A percentile compares a stretch with the other conserved stretches of the same genome.
Evolutionary conservation across 768 basidiomycete genomes (phyloP).

Genomic region (Agrocybe pediades): DNA sequence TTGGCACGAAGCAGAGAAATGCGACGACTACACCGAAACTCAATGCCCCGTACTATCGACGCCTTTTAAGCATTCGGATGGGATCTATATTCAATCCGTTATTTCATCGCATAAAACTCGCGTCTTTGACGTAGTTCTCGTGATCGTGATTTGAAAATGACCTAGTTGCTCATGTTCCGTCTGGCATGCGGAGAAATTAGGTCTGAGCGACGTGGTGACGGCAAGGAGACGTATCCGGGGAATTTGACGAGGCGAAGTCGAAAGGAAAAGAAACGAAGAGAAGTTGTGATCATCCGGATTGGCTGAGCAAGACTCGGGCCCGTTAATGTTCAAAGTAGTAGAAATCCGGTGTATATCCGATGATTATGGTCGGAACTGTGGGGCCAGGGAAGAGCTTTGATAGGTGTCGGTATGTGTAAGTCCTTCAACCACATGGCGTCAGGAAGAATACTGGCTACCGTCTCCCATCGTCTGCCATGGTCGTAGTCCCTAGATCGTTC

Average conservation of each 20-base stretch:
- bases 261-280: background rate
- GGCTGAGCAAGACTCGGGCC: background rate
- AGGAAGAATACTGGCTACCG: no score
- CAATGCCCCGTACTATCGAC: conserved; percentile 4
- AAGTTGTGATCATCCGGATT: background rate
- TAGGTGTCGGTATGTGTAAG: background rate
- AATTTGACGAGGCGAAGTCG: background rate
- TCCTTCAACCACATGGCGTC: background rate
- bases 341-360: conserved; percentile 20
- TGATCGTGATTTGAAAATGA: conserved; percentile 5
- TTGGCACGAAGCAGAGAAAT: conserved; percentile 12
- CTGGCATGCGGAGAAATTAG: conserved; percentile 10
- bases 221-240: background rate
- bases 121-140: conserved; percentile 9
- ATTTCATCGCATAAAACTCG: conserved; percentile 19
- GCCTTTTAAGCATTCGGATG: conserved; percentile 18
- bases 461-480: no score
- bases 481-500: no score
- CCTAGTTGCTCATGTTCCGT: background rate
- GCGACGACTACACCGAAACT: conserved; percentile 11
- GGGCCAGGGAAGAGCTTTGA: background rate
- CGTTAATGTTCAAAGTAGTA: background rate
- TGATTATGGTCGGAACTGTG: conserved; percentile 9
- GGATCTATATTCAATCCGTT: conserved; percentile 8
- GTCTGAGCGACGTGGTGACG: background rate